These are phyloP conservation scores for Myxozyma mucilagina DNA, from an alignment of 805 yeast genomes.

Conservation along the genomic window DNA sequence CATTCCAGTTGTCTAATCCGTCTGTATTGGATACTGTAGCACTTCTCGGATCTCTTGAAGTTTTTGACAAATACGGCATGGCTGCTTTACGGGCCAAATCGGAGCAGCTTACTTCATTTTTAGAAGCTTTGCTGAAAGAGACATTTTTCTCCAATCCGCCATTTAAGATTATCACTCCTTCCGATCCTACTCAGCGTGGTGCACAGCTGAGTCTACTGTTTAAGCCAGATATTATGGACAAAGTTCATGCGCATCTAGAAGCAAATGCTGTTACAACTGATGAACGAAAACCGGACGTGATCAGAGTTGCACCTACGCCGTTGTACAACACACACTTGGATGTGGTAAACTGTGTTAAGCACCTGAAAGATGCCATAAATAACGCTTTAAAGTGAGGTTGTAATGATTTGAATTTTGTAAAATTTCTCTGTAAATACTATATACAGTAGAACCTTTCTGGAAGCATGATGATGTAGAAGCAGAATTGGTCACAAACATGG, in stretches of 20 bases:
- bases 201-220: constrained; percentile 80
- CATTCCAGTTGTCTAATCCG: constrained; percentile 88
- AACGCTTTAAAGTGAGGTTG: neutral
- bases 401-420: neutral
- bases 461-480: no score
- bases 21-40: constrained; percentile 83
- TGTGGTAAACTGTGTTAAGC: constrained; percentile 49
- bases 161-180: constrained; percentile 76
- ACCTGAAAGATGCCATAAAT: constrained; percentile 48
- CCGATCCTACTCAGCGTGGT: constrained; percentile 61
- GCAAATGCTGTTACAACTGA: constrained; percentile 72
- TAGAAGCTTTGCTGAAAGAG: constrained; percentile 51
- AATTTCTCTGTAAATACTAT: neutral
- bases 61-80: constrained; percentile 61
- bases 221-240: constrained; percentile 63
- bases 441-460: no score
- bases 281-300: constrained; percentile 88
- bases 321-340: constrained; percentile 77
- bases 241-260: constrained; percentile 52
- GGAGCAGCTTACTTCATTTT: constrained; percentile 54
- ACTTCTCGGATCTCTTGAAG: constrained; percentile 62
- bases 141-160: constrained; percentile 35
- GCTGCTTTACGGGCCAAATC: constrained; percentile 56
- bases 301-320: constrained; percentile 84
- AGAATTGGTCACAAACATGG: no score